Evolutionary conservation across 495 filamentous ascomycete species (phyloP).

Genomic region (Aspergillus saccharolyticus): DNA sequence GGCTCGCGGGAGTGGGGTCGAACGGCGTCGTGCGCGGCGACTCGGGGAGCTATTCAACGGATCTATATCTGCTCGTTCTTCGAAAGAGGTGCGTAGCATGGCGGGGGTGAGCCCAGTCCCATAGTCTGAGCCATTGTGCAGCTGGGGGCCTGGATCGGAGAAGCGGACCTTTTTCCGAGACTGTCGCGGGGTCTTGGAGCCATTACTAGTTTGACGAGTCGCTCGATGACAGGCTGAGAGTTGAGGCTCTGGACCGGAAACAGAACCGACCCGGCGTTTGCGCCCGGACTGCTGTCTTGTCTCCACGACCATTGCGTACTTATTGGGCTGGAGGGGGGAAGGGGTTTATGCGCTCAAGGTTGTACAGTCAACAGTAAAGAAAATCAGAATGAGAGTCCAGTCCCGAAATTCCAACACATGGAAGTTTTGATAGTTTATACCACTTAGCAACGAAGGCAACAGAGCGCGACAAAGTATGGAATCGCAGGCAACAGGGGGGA

Average conservation of each 20-base stretch:
- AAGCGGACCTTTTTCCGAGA: slow-evolving; percentile 64
- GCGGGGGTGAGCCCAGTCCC: slow-evolving; percentile 68
- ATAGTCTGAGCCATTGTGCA: slow-evolving; percentile 23
- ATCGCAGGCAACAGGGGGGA: slow-evolving; percentile 1
- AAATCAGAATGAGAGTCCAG: too few species aligned
- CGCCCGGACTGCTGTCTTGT: slow-evolving; percentile 26
- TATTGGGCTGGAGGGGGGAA: not conserved
- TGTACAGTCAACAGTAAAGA: not conserved
- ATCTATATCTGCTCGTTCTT: slow-evolving; percentile 8
- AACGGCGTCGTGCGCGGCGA: slow-evolving; percentile 36
- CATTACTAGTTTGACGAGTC: slow-evolving; percentile 3
- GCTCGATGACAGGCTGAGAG: slow-evolving; percentile 18
- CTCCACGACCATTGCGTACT: slow-evolving; percentile 23
- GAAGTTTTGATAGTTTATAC: too few species aligned
- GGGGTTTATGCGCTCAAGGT: not conserved
- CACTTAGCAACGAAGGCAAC: not conserved
- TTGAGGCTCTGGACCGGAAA: slow-evolving; percentile 14
- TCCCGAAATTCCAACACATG: too few species aligned
- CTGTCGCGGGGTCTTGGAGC: slow-evolving; percentile 26
- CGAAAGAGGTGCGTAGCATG: slow-evolving; percentile 53
- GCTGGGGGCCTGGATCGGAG: slow-evolving; percentile 60
- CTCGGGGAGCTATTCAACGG: slow-evolving; percentile 35
- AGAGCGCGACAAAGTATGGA: not conserved
- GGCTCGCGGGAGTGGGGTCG: slow-evolving; percentile 28
- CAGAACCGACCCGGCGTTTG: slow-evolving; percentile 29